Evolutionary conservation across 2,329 filamentous ascomycete species (phyloP), one percentile per base, ranked within the genome.

Genomic region (Aureobasidium sp.): DNA sequence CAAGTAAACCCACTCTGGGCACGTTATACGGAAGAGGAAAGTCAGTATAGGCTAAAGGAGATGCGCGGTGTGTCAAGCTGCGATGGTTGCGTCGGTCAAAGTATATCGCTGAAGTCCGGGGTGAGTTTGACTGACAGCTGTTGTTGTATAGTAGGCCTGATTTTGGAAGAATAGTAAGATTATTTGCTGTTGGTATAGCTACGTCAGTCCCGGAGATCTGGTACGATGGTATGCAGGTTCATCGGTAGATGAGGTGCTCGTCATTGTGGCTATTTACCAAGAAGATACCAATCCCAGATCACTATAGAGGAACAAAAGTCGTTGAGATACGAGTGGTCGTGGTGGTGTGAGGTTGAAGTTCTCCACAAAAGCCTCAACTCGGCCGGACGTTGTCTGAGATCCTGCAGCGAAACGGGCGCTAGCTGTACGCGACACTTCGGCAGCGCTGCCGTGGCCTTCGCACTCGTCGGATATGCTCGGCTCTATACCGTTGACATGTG

Each of bases 171-270:
- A 44, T 25, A 44, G 41, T 15, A 34, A 34, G 6, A 34, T 29
- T 5, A 17, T 36, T 12, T 25, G 20, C 37, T 34, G 34, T 39
- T 29, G 34, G 5, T 37, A 52, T 52, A n/a, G 14, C 20, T 44
- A 57, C 53, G 53, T 57, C 53, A 37, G 53, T 44, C 53, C 53
- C 53, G 36, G 41, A 11, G 25, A 25, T 17, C n/a, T 57, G 53
- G 53, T 41, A 5, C 51, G 9, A 55, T 20, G 31, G 14, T 51
- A 55, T 55, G 51, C 51, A 55, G 51, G 51, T 55, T 25, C 51
- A 42, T 55, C 37, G 51, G 22, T 11, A 31, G 20, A 55, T 17
- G 20, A 5, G 17, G 29, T 55, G 36, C 36, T 41, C 37, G 51
- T 42, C 51, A 55, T 55, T 55, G 51, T 29, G 36, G 51, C 37